Base-by-base conservation (phyloP, 2,329 filamentous ascomycete genomes). In the Neobulgaria alba region DNA sequence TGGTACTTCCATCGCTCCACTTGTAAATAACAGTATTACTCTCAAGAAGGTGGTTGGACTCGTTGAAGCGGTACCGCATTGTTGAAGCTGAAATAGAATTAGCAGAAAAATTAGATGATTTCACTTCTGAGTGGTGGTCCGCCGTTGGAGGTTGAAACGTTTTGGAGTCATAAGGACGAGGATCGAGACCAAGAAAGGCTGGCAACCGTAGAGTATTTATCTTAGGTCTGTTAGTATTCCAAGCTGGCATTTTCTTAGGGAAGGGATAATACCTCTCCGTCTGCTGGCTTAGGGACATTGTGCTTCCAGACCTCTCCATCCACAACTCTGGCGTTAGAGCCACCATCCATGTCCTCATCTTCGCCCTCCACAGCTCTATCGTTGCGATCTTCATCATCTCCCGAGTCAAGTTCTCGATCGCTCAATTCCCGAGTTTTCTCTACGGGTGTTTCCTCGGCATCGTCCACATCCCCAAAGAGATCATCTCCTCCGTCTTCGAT, bases 1-100 rank as follows among this genome's bases (percentile, higher is more conserved):
- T 88, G 12, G 85, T 66, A 3, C 81, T 86, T 19, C 85, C 85
- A 56, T 90, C 85, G 46, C 79, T 86, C 85, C 85, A 90, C 51
- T 75, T 75, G 56, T 85, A 76, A 20, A 90, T 66, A 47, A 80
- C 74, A 2, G 85, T 75, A 57, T 90, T 90, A 56, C 83, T 88
- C 57, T 83, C 76, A 10, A 88, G 67, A 46, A 77, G 67, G 36
- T 73, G 72, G 1, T 77, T 81, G 20, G 72, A 71, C 8, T 77
- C 69, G 43, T 85, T 79, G 54, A 73, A 76, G 39, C 81, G 77
- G 63, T 80, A 85, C 46, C 84, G 78, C 35, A 85, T 71, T 2
- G 82, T 79, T 29, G 77, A 75, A 54, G 78, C 72, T 21, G 82
- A 70, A 5, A 70, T 73, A 41, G 68, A 66, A 61, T 66, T 73